These are phyloP conservation scores for Gossypium anomalum DNA, from an alignment of 345 rosid species.

Conservation along the genomic window DNA sequence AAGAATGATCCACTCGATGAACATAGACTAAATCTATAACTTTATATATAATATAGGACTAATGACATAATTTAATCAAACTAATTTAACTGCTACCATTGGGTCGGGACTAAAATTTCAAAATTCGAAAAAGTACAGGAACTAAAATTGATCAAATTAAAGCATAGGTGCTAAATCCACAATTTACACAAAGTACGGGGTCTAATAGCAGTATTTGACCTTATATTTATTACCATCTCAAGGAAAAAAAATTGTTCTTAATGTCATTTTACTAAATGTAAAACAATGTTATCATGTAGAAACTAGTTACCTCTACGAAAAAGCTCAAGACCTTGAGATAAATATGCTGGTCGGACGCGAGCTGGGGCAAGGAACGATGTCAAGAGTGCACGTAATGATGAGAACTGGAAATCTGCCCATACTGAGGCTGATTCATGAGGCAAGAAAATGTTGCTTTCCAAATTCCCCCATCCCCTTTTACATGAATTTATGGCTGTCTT, in stretches of 20 bases:
- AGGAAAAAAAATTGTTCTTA: neutral
- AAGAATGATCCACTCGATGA: too few relatives aligned
- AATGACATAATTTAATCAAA: too few relatives aligned
- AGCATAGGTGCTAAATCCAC: too few relatives aligned
- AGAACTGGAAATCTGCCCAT: conserved; percentile 59
- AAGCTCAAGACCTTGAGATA: conserved; percentile 68
- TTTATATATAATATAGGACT: too few relatives aligned
- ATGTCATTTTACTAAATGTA: neutral
- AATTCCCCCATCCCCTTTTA: conserved; percentile 49
- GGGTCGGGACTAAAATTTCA: too few relatives aligned
- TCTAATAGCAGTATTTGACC: too few relatives aligned
- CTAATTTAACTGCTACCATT: too few relatives aligned
- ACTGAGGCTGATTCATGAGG: conserved; percentile 28
- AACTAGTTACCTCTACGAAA: conserved; percentile 60
- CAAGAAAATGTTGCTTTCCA: conserved; percentile 32
- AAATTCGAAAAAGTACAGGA: too few relatives aligned
- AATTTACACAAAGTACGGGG: too few relatives aligned
- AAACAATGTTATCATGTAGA: neutral
- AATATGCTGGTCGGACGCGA: conserved; percentile 47
- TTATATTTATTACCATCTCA: neutral
- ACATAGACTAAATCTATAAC: too few relatives aligned
- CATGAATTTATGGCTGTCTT: conserved; percentile 49
- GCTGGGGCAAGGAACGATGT: conserved; percentile 75
- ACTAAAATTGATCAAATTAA: too few relatives aligned
- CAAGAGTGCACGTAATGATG: conserved; percentile 65